Evolutionary conservation across 768 basidiomycete species (phyloP).

Genomic region (Hortiboletus campestris): DNA sequence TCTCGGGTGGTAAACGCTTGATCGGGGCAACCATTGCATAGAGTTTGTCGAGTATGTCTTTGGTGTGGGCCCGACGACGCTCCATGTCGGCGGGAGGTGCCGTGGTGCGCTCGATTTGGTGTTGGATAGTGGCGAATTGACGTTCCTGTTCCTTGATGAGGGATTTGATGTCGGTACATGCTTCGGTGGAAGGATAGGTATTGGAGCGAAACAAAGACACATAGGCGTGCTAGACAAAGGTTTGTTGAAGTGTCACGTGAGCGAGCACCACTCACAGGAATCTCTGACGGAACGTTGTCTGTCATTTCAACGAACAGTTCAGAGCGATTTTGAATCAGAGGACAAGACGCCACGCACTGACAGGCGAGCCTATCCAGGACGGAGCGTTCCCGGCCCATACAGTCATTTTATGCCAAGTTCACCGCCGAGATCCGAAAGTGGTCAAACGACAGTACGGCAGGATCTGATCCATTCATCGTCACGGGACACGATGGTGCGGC

Average conservation of each 20-base stretch:
- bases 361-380: no score
- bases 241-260: background rate
- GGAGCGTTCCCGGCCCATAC: no score
- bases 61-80: background rate
- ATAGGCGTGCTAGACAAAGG: slow-evolving; percentile 4
- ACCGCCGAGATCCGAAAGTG: no score
- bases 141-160: slow-evolving; percentile 18
- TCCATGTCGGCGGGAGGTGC: slow-evolving; percentile 11
- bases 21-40: slow-evolving; percentile 19
- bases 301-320: background rate
- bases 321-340: background rate
- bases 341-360: background rate
- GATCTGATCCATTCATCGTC: no score
- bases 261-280: slow-evolving; percentile 14
- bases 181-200: slow-evolving; percentile 10
- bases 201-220: slow-evolving; percentile 15
- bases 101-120: slow-evolving; percentile 7
- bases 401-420: no score
- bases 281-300: background rate
- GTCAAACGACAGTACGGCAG: no score
- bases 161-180: slow-evolving; percentile 4
- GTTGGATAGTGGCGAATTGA: slow-evolving; percentile 14
- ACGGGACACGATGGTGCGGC: no score
- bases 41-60: slow-evolving; percentile 15
- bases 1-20: slow-evolving; percentile 25